Base-by-base conservation (phyloP, 169 alveolate species). In the Eimeria sp. region DNA sequence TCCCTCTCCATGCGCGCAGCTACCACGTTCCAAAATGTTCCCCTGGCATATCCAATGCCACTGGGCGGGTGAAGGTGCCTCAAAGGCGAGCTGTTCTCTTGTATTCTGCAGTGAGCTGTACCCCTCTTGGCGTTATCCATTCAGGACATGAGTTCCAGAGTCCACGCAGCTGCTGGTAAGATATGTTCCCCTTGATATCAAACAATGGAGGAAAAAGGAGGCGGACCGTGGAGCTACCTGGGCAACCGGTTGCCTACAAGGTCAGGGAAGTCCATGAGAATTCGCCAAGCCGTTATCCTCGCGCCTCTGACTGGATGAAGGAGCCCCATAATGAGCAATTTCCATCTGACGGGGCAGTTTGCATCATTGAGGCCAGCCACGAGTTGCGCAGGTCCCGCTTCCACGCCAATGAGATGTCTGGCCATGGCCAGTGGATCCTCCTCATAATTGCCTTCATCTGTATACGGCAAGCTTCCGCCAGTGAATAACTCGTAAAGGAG, bases 401-500 rank as follows among this genome's bases (percentile, higher is more conserved):
- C 43, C n/a, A 13, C 13, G 14, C 11, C 25, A 33, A 30, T 16
- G 23, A 54, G 90, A 37, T 23, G 6, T 13, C 20, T 54, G n/a
- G 90, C 43, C 54, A 82, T 11, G 30, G 11, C 4, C 52, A 8
- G 9, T 18, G 33, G 52, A 13, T 54, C 9, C 23, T 82, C 33
- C 14, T 13, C 13, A 6, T 82, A n/a, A 1, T 1, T 13, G 11
- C 0, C 46, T 4, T 54, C 37, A 11, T 33, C 54, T 18, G 74
- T 27, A 27, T 54, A 54, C 18, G 90, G 74, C 16, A 33, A 2
- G 20, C 33, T 11, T 3, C 74, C 74, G 25, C 64, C 90, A 2
- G 90, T 52, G 54, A 54, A 82, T 30, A 82, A 33, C 74, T 82
- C 90, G 74, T 30, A 82, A 9, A 82, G 90, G 14, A 82, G 68